Conservation (phyloP, 345 rosid species). For the Erucastrum elatum region DNA sequence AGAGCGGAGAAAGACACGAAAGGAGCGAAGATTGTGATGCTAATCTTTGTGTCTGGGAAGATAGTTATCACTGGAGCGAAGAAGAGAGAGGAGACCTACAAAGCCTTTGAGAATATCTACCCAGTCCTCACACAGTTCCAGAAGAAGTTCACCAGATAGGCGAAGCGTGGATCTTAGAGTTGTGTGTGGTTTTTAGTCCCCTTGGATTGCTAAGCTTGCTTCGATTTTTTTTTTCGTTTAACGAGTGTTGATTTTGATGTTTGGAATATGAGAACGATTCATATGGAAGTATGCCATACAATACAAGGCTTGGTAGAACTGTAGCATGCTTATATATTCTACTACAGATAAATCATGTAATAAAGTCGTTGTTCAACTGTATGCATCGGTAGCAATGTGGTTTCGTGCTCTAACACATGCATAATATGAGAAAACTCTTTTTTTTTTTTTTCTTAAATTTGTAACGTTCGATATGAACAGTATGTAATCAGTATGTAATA, state of each 20-base stretch:
- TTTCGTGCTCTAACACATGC: not conserved
- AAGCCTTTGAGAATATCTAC: constrained; percentile 90
- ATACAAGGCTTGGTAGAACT: not conserved
- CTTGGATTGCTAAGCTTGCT: constrained; percentile 23
- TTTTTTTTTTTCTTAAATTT: not conserved
- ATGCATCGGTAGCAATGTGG: not conserved
- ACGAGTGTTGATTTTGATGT: not conserved
- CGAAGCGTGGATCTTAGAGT: not conserved
- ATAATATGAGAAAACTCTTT: not conserved
- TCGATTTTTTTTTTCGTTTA: constrained; percentile 1
- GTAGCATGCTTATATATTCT: not conserved
- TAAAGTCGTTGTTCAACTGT: not conserved
- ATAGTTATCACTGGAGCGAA: constrained; percentile 97
- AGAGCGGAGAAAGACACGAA: constrained; percentile 33
- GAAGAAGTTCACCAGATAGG: constrained; percentile 68
- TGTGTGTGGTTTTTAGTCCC: not conserved
- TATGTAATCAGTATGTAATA: not conserved
- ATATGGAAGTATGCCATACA: too few species aligned
- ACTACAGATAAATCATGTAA: not conserved
- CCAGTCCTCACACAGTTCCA: constrained; percentile 92
- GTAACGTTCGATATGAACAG: not conserved
- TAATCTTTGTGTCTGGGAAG: constrained; percentile 92
- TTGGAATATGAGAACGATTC: not conserved
- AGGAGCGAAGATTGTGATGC: constrained; percentile 1
- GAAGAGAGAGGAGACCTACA: constrained; percentile 89